Evolutionary conservation across 2,329 filamentous ascomycete species (phyloP), one percentile per base, ranked within the genome.

Genomic region (Pseudogymnoascus sp.): DNA sequence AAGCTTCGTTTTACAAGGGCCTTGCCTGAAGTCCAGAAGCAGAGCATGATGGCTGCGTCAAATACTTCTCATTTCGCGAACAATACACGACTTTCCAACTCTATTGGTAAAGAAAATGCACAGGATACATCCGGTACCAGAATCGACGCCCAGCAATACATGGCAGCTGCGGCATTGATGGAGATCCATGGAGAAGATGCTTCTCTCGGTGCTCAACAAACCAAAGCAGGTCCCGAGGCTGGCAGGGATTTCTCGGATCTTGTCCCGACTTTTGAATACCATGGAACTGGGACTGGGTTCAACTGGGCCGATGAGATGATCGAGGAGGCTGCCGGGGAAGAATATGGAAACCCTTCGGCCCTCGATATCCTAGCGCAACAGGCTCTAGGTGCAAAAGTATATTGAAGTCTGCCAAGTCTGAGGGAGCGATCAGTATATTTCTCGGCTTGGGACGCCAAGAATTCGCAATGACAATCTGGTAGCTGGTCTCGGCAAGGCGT

Each of bases 301-400:
- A 56, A 56, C 5, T 56, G 50, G 50, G 50, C 50, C 1, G 50
- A 56, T 36, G 50, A 56, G n/a, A 56, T 56, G 50, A 56, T 56
- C 0, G 28, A 56, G n/a, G 28, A 56, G 10, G 50, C 50, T 34
- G 50, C 50, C 11, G 50, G 7, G 2, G 50, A 56, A 34, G 50
- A 4, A 21, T 56, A 34, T 6, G 5, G 28, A 1, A 21, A 56
- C 5, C 0, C 28, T 34, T 3, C n/a, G 3, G 28, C 50, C 5
- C n/a, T 56, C 10, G 50, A 34, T 12, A 56, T 56, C 7, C 5
- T 56, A 10, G 28, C 28, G 1, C 50, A 56, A 1, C 28, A 21
- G n/a, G 50, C 50, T 34, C 28, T 56, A 2, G 3, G 28, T 21
- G 25, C 5, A 16, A 34, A 5, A 1, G 28, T 56, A 34, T 56